These are phyloP conservation scores for Medicago arabica DNA, from an alignment of 306 rosid genomes.

Conservation along the genomic window DNA sequence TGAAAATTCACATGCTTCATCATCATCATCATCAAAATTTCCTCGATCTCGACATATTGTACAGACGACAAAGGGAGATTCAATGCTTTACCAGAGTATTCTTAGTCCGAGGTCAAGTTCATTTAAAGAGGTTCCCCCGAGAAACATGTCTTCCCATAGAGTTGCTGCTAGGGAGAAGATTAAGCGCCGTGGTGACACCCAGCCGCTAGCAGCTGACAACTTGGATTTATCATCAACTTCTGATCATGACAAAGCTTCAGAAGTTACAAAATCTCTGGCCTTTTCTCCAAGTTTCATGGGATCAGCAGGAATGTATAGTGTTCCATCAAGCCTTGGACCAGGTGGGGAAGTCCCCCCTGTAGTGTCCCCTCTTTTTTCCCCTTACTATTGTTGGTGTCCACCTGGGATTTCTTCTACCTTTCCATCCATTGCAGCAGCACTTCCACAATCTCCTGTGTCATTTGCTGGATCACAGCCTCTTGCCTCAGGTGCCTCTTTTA, in stretches of 20 bases:
- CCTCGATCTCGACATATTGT: constrained; percentile 68
- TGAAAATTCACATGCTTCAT: constrained; percentile 50
- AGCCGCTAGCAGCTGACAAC: constrained; percentile 52
- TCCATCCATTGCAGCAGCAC: constrained; percentile 56
- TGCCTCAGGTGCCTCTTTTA: constrained; percentile 71
- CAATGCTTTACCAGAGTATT: constrained; percentile 72
- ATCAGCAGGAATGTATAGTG: constrained; percentile 60
- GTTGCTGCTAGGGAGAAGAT: constrained; percentile 75
- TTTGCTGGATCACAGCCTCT: constrained; percentile 48
- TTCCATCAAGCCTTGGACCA: constrained; percentile 51
- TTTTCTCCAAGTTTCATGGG: constrained; percentile 64
- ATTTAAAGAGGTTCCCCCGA: constrained; percentile 83
- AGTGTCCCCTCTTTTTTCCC: constrained; percentile 75
- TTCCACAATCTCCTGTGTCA: constrained; percentile 50
- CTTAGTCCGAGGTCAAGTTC: constrained; percentile 89
- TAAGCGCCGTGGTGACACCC: constrained; percentile 68
- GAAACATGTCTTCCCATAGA: constrained; percentile 65
- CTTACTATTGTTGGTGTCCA: constrained; percentile 96
- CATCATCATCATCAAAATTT: constrained; percentile 63
- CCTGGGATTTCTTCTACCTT: constrained; percentile 55
- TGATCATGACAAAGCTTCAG: constrained; percentile 54
- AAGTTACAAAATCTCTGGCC: constrained; percentile 40
- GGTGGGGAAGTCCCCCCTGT: constrained; percentile 55
- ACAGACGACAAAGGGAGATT: constrained; percentile 66
- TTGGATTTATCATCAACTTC: constrained; percentile 48